phyloP scores from a whole-genome alignment of 768 basidiomycete species.

The Phlegmacium glaucopus region DNA sequence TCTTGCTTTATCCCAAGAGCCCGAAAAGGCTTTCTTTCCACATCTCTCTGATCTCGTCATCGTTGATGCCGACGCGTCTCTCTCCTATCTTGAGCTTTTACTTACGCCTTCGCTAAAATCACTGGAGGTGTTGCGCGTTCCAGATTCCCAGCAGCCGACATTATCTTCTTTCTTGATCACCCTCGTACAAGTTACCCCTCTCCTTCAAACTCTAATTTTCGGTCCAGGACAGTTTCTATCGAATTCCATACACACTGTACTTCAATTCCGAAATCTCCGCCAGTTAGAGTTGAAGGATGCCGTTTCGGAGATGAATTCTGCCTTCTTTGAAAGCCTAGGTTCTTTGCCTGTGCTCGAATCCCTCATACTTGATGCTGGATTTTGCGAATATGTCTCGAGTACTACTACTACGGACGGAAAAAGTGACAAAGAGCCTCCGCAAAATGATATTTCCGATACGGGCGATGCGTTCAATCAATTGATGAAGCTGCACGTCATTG shows the following conservation, averaged over 20 bases:
- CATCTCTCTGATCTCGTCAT: not conserved
- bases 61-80: not conserved
- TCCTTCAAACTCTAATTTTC: conserved; percentile 50
- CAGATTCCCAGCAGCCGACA: not conserved
- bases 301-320: conserved; percentile 2
- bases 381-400: not conserved
- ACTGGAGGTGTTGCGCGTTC: not conserved
- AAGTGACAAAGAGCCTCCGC: too few relatives aligned
- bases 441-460: too few relatives aligned
- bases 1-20: not conserved
- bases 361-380: conserved; percentile 1
- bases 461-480: too few relatives aligned
- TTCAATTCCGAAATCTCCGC: conserved; percentile 2
- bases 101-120: too few relatives aligned
- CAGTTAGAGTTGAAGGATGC: conserved; percentile 1
- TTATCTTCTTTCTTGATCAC: not conserved
- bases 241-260: conserved; percentile 46
- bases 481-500: too few relatives aligned
- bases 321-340: conserved; percentile 5
- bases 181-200: conserved; percentile 3
- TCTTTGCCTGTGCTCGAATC: not conserved
- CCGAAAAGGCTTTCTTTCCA: not conserved
- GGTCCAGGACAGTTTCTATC: conserved; percentile 47
- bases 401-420: too few relatives aligned
- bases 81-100: not conserved